A percentile compares a stretch with the other conserved stretches of the same genome.
These are phyloP conservation scores for Xylaria sp. DNA, from an alignment of 2,329 filamentous ascomycete species.

Conservation along the genomic window DNA sequence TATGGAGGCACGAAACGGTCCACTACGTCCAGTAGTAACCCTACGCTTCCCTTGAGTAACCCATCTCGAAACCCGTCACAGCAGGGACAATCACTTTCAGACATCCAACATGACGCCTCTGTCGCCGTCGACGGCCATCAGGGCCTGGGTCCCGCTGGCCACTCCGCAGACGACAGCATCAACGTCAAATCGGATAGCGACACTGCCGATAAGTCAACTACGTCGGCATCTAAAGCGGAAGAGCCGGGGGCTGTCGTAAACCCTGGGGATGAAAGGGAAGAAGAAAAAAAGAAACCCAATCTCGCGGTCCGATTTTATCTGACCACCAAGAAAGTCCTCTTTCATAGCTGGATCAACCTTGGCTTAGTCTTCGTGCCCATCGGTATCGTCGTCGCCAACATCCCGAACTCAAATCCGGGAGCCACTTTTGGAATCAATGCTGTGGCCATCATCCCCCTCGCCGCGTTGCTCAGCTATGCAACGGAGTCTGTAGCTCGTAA, in stretches of 20 bases:
- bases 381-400: constrained; percentile 73
- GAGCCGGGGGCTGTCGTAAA: constrained; percentile 67
- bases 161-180: constrained; percentile 42
- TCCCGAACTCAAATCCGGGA: constrained; percentile 64
- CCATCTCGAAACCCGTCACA: constrained; percentile 40
- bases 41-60: constrained; percentile 55
- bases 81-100: constrained; percentile 38
- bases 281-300: constrained; percentile 47
- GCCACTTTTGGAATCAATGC: constrained; percentile 79
- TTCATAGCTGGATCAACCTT: constrained; percentile 81
- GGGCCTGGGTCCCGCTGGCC: constrained; percentile 37
- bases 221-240: constrained; percentile 60
- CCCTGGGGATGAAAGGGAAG: constrained; percentile 40
- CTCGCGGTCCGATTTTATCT: constrained; percentile 53
- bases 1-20: constrained; percentile 62
- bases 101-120: constrained; percentile 40
- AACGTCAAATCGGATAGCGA: constrained; percentile 44
- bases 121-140: constrained; percentile 38
- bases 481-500: constrained; percentile 79
- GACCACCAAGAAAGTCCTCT: constrained; percentile 69
- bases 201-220: constrained; percentile 50
- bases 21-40: constrained; percentile 52
- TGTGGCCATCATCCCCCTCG: constrained; percentile 78
- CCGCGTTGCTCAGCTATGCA: constrained; percentile 75
- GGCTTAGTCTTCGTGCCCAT: constrained; percentile 81